A percentile compares a stretch with the other conserved stretches of the same genome.
Evolutionary conservation across 2,329 filamentous ascomycete species (phyloP).

Genomic region (Apiospora koreana): DNA sequence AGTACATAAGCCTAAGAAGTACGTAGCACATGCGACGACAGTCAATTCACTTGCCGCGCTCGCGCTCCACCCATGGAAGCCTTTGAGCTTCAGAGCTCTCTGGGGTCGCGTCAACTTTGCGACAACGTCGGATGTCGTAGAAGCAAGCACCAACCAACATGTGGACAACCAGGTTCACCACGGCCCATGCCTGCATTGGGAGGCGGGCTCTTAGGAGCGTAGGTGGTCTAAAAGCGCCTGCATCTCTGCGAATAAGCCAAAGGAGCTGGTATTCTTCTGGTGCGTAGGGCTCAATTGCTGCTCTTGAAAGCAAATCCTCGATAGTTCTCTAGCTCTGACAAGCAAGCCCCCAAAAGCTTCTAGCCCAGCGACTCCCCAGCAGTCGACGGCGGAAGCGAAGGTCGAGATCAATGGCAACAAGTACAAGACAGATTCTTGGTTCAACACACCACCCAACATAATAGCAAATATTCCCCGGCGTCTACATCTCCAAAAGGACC

Average conservation of each 20-base stretch:
- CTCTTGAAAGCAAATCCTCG: background rate
- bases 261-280: conserved; percentile 24
- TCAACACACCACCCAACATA: conserved; percentile 79
- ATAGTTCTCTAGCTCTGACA: conserved; percentile 19
- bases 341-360: conserved; percentile 14
- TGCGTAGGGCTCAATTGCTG: conserved; percentile 20
- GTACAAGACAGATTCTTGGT: conserved; percentile 77
- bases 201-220: conserved; percentile 15
- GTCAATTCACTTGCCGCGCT: background rate
- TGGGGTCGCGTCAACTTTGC: background rate
- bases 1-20: too few relatives aligned
- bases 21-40: background rate
- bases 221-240: conserved; percentile 12
- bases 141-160: conserved; percentile 19
- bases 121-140: background rate
- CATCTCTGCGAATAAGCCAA: conserved; percentile 19
- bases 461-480: conserved; percentile 71
- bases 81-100: too few relatives aligned
- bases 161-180: conserved; percentile 29
- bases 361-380: conserved; percentile 24
- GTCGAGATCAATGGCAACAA: conserved; percentile 63
- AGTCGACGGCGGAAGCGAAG: conserved; percentile 17
- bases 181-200: conserved; percentile 21
- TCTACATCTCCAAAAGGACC: conserved; percentile 88
- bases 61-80: background rate